Conservation (phyloP, 352 stramenopile species). For the Pilasporangium apinafurcum region DNA sequence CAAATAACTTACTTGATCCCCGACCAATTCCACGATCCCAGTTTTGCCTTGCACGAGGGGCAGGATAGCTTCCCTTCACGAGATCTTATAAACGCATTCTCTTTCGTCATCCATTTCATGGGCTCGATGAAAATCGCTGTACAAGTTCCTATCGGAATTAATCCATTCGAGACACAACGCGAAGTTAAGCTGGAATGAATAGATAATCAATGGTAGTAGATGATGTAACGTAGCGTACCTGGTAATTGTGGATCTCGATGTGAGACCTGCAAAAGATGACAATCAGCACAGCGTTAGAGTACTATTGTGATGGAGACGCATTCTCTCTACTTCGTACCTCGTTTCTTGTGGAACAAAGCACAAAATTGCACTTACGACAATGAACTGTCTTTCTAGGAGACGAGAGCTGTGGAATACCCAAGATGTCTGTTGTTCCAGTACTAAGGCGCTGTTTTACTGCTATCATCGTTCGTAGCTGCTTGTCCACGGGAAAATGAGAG, state of each 20-base stretch:
- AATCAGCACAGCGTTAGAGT: no score
- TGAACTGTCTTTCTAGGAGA: conserved; percentile 13
- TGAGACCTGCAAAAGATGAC: no score
- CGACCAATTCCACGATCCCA: conserved; percentile 75
- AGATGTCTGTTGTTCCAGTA: conserved; percentile 15
- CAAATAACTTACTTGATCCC: conserved; percentile 52
- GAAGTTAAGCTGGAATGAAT: no score
- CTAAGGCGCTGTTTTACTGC: conserved; percentile 26
- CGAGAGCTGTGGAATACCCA: conserved; percentile 13
- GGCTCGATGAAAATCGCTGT: conserved; percentile 49
- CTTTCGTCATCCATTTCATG: conserved; percentile 56
- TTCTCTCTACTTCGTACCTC: conserved; percentile 15
- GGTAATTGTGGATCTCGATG: no score
- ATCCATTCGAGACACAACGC: no score
- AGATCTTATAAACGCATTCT: conserved; percentile 13
- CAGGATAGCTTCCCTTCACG: conserved; percentile 62
- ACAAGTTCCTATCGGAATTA: no score
- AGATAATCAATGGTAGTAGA: no score
- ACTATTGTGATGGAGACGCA: not conserved
- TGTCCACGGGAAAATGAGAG: not conserved
- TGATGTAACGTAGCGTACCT: no score
- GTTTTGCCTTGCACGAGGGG: conserved; percentile 59
- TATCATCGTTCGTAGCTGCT: conserved; percentile 41
- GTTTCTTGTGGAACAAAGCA: conserved; percentile 43
- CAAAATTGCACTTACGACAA: conserved; percentile 57